Base-by-base conservation (phyloP, 352 stramenopile genomes). In the Phytophthora pinifolia region DNA sequence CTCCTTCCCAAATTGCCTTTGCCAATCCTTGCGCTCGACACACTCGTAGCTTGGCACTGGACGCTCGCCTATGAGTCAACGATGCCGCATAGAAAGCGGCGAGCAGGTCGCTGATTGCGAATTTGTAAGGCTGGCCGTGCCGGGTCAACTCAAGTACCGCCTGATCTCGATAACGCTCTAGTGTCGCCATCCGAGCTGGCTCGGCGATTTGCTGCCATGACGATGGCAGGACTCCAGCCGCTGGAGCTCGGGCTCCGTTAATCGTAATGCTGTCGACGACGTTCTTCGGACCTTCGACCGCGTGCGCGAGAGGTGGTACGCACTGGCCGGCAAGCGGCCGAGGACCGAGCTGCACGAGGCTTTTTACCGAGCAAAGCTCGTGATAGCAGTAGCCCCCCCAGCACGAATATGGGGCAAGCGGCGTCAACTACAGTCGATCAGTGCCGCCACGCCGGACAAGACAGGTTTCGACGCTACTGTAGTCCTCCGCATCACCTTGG, bases 281-380 rank as follows among this genome's bases (percentile, higher is more conserved):
- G 31, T 60, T 62, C 54, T 53, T 42, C 29, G 36, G 62, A 70
- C 62, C 55, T 58, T 44, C 53, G 56, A 44, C 63, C 62, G 43
- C 62, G 56, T 67, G 57, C 56, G 58, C 38, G 51, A 67, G 63
- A 71, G 52, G 58, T 71, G 63, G 63, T 67, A 71, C 61, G 31
- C 49, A 25, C 13, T 13, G 44, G 36, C 35, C 36, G 46, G 25
- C 9, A 45, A 43, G 7, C 30, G 30, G 37, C 18, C 4, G 14
- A 35, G 38, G 30, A 25, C 18, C 7, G 14, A 39, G 38, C 44
- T 42, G 55, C 55, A 64, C 25, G 47, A 63, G 27, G 44, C 17
- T 65, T 68, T 27, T 22, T 68, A 65, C 47, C n/a, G 14, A 35
- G 39, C 46, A 53, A 68, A 63, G 59, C 38, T 59, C 18, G 29